phyloP scores from a whole-genome alignment of 352 stramenopile species.

The Phytophthora chlamydospora region DNA sequence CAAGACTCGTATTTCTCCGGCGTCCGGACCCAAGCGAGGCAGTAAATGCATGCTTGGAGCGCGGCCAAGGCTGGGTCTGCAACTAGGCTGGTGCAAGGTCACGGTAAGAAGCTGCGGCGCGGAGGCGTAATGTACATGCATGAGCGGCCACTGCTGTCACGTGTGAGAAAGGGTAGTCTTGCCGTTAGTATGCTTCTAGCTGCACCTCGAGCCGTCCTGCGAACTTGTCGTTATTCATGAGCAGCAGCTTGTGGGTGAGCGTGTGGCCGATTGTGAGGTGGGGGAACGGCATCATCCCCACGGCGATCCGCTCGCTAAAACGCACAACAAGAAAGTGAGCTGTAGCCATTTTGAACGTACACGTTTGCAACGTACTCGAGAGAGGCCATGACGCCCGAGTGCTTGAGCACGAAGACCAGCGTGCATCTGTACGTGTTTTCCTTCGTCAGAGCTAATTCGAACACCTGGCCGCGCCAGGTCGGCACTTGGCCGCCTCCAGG shows the following conservation, averaged over 20 bases:
- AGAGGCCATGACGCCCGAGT: conserved; percentile 23
- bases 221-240: conserved; percentile 31
- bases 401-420: conserved; percentile 35
- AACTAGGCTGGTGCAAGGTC: too few species aligned
- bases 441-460: conserved; percentile 28
- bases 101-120: too few species aligned
- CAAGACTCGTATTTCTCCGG: too few species aligned
- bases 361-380: conserved; percentile 40
- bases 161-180: conserved; percentile 15
- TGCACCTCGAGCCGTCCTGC: conserved; percentile 32
- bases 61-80: too few species aligned
- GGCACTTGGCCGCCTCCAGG: conserved; percentile 28
- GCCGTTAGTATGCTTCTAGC: conserved; percentile 25
- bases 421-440: conserved; percentile 31
- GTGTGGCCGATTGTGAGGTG: conserved; percentile 22
- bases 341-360: background rate
- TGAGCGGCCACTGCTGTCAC: too few species aligned
- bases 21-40: too few species aligned
- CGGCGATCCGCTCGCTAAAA: conserved; percentile 29
- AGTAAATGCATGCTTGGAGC: too few species aligned
- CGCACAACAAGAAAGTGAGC: conserved; percentile 3
- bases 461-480: conserved; percentile 32
- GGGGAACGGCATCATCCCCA: conserved; percentile 36
- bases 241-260: conserved; percentile 29
- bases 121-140: too few species aligned